These are phyloP conservation scores for Polytrichum commune DNA, from an alignment of 225 moss, liverwort and hornwort species.

Conservation along the genomic window DNA sequence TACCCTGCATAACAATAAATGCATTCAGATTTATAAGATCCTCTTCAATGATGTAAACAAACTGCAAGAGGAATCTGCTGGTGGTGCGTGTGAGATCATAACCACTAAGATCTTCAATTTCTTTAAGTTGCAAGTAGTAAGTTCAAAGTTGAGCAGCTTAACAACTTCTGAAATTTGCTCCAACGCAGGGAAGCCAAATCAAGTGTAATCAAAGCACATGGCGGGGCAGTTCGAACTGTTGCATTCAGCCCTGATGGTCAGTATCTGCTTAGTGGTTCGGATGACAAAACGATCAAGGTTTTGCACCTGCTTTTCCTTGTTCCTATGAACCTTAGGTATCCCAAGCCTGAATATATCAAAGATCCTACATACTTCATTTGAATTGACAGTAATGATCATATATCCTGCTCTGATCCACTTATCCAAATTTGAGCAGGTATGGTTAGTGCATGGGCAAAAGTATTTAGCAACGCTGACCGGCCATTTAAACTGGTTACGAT, in stretches of 20 bases:
- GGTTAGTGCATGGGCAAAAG: slow-evolving; percentile 78
- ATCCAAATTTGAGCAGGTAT: slow-evolving; percentile 43
- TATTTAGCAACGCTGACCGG: slow-evolving; percentile 74
- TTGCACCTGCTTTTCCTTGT: slow-evolving; percentile 4
- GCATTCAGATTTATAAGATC: too few relatives aligned
- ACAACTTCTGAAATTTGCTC: neutral
- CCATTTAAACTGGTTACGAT: slow-evolving; percentile 91
- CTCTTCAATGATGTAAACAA: too few relatives aligned
- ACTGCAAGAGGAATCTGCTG: too few relatives aligned
- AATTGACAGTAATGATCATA: too few relatives aligned
- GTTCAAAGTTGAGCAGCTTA: too few relatives aligned
- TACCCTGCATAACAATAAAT: too few relatives aligned
- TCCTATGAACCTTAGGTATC: neutral
- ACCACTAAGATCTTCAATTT: too few relatives aligned
- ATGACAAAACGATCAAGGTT: slow-evolving; percentile 94
- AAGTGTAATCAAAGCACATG: slow-evolving; percentile 76
- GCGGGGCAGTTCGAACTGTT: slow-evolving; percentile 79
- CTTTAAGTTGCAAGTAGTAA: too few relatives aligned
- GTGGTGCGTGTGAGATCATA: too few relatives aligned
- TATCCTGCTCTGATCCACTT: too few relatives aligned
- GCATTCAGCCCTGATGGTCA: slow-evolving; percentile 74
- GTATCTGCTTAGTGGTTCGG: slow-evolving; percentile 74
- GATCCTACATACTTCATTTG: too few relatives aligned
- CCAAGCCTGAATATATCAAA: too few relatives aligned
- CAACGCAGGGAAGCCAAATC: slow-evolving; percentile 78